These are phyloP conservation scores for Podospora australis DNA, from an alignment of 495 filamentous ascomycete species.

Conservation along the genomic window DNA sequence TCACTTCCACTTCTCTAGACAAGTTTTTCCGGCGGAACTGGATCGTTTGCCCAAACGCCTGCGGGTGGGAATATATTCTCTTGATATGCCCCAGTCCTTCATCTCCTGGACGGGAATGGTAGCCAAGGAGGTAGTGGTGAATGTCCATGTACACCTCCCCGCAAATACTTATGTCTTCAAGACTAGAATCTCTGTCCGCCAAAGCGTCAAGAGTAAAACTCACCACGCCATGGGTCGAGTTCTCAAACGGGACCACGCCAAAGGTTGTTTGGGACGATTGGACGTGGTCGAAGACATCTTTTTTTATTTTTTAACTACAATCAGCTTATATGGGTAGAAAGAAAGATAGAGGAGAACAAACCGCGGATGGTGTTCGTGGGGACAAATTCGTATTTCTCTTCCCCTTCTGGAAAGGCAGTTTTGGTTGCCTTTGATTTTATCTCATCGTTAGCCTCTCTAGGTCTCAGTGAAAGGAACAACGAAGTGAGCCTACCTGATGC, in stretches of 20 bases:
- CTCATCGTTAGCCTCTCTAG: background rate
- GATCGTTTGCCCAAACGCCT: constrained; percentile 91
- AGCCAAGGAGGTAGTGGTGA: constrained; percentile 72
- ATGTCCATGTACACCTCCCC: constrained; percentile 79
- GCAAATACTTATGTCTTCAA: constrained; percentile 62
- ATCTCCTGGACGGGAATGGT: constrained; percentile 4
- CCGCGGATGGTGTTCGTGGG: constrained; percentile 58
- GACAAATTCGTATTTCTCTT: constrained; percentile 45
- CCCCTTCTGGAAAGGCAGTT: constrained; percentile 49
- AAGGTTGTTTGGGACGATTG: constrained; percentile 55
- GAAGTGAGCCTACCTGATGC: constrained; percentile 74
- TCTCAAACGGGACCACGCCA: constrained; percentile 93
- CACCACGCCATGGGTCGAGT: constrained; percentile 88
- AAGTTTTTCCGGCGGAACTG: constrained; percentile 60
- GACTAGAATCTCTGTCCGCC: constrained; percentile 57
- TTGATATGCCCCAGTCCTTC: constrained; percentile 41
- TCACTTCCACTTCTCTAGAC: constrained; percentile 61
- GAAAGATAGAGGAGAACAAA: constrained; percentile 18
- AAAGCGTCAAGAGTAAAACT: constrained; percentile 82
- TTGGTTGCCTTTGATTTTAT: constrained; percentile 73
- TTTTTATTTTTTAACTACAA: background rate
- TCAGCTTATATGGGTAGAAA: background rate
- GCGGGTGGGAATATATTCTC: constrained; percentile 80
- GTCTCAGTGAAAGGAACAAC: constrained; percentile 35
- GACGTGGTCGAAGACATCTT: constrained; percentile 73